Base-by-base conservation (phyloP, 768 basidiomycete genomes). In the Cystofilobasidium bisporidii region DNA sequence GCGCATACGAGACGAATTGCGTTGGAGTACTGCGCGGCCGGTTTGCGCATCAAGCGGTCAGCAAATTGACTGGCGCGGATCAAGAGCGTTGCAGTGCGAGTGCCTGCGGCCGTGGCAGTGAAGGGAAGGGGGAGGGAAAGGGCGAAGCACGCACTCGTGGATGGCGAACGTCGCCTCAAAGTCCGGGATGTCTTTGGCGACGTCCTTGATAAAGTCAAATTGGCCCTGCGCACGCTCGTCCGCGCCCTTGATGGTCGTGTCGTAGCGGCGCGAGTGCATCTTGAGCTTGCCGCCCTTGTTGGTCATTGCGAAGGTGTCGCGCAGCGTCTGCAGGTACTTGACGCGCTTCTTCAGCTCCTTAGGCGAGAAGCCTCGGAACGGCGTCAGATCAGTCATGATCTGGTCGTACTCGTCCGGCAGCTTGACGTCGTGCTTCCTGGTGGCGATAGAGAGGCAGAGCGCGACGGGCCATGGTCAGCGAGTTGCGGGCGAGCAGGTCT, bases 351-450 rank as follows among this genome's bases (percentile, higher is more conserved):
- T 30, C 20, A 76, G 71, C 26, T 74, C 70, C 8, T 24, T 33
- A 5, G 75, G 74, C 10, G 73, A 71, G 36, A 74, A 70, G 2
- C 74, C 74, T 32, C 69, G 72, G 67, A 72, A 76, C n/a, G 73
- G 72, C 32, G 69, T 59, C 30, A 76, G 68, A 58, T 76, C 75
- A 3, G 53, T 62, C 60, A 69, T 65, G 59, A 76, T 74, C 22
- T 69, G 73, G 59, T 76, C 74, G 61, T 73, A 76, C 61, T 76
- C 75, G 68, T 76, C 75, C 17, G 73, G 73, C 12, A 76, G 71
- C 26, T 68, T 71, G 41, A 76, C 72, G 24, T 74, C 58, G 67
- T 76, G 61, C n/a, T 73, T 68, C 18, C 75, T 74, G 55, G 17
- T 56, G 26, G 24, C 11, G 36, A 15, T 17, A 36, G 57, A 20